phyloP scores from a whole-genome alignment of 805 yeast genomes.

The Metschnikowia dekortorum region DNA sequence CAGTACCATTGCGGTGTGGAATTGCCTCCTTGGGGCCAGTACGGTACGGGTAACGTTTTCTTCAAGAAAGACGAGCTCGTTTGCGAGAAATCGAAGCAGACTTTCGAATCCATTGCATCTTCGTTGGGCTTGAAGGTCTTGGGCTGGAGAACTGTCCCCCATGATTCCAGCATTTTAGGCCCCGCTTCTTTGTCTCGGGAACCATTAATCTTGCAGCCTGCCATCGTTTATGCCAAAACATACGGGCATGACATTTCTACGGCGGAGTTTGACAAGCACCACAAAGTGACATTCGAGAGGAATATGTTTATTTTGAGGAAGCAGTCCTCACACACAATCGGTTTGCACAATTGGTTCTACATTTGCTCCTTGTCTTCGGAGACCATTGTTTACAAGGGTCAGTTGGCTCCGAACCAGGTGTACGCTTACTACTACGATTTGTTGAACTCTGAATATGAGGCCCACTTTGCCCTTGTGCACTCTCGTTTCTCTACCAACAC shows the following conservation, averaged over 20 bases:
- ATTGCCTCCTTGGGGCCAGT: slow-evolving; percentile 78
- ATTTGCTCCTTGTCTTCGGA: slow-evolving; percentile 86
- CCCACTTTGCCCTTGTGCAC: slow-evolving; percentile 94
- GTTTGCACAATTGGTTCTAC: slow-evolving; percentile 95
- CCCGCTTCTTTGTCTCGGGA: slow-evolving; percentile 93
- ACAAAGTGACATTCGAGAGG: slow-evolving; percentile 69
- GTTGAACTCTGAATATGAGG: slow-evolving; percentile 85
- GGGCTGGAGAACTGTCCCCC: slow-evolving; percentile 95
- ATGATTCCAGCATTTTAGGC: slow-evolving; percentile 89
- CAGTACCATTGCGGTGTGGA: slow-evolving; percentile 59
- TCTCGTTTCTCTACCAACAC: slow-evolving; percentile 97
- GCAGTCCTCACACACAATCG: slow-evolving; percentile 85
- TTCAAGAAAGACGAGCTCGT: slow-evolving; percentile 82
- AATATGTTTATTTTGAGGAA: slow-evolving; percentile 83
- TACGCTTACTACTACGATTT: slow-evolving; percentile 92
- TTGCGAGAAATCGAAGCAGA: slow-evolving; percentile 62
- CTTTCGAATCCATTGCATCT: slow-evolving; percentile 77
- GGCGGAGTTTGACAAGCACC: slow-evolving; percentile 52
- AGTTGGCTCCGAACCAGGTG: slow-evolving; percentile 93
- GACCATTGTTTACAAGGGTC: slow-evolving; percentile 96
- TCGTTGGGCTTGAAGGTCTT: slow-evolving; percentile 75
- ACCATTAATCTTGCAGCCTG: slow-evolving; percentile 89
- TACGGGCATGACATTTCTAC: slow-evolving; percentile 31
- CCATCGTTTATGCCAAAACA: slow-evolving; percentile 58
- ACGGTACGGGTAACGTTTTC: slow-evolving; percentile 92